These are phyloP conservation scores for Colletotrichum sp. DNA, from an alignment of 2,329 filamentous ascomycete species.

Conservation along the genomic window DNA sequence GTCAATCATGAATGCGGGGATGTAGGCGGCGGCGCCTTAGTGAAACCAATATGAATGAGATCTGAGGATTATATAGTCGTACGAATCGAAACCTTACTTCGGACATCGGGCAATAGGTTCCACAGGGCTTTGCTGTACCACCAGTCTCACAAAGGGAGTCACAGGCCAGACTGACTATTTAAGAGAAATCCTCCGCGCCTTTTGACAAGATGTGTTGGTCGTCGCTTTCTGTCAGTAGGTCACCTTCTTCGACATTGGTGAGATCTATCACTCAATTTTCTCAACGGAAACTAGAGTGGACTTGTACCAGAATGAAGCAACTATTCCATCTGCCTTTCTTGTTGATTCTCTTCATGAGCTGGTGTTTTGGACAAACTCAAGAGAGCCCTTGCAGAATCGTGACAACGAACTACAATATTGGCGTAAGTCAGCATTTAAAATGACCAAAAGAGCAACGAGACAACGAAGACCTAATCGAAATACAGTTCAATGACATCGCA, in stretches of 20 bases:
- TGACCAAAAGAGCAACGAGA: neutral
- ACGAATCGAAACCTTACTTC: neutral
- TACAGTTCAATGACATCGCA: neutral
- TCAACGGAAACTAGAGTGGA: neutral
- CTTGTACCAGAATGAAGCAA: neutral
- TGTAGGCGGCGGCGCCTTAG: neutral
- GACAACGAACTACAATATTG: neutral
- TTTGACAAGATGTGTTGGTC: neutral
- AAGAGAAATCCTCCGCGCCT: neutral
- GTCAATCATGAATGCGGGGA: neutral
- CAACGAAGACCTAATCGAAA: accelerated
- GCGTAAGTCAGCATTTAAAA: neutral
- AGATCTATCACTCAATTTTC: neutral
- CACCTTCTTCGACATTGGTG: neutral
- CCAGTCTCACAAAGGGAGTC: neutral
- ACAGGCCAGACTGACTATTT: neutral
- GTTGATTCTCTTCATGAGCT: neutral
- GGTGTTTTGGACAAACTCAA: neutral
- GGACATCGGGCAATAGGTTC: neutral
- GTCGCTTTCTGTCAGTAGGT: neutral
- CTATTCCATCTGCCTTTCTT: neutral
- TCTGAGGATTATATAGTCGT: neutral
- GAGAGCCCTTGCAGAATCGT: neutral
- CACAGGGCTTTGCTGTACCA: neutral
- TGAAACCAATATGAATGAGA: neutral